These are phyloP conservation scores for Dorcoceras hygrometricum DNA, from an alignment of 257 asterid species.

Conservation along the genomic window DNA sequence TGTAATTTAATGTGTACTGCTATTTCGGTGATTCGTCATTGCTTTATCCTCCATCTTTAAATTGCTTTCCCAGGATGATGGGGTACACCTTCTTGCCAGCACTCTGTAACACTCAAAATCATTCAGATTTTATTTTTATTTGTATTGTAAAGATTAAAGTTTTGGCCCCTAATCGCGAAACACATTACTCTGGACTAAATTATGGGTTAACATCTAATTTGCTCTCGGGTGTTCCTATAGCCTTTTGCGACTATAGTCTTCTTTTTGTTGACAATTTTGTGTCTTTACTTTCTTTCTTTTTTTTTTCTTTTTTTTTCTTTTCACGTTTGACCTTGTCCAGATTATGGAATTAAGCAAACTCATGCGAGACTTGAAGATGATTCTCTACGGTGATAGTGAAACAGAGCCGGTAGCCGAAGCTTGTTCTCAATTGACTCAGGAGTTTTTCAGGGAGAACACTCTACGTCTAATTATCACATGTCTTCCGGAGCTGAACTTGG, in stretches of 20 bases:
- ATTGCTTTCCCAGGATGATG: background rate
- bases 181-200: background rate
- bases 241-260: background rate
- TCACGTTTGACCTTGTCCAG: constrained; percentile 29
- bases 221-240: background rate
- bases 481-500: constrained; percentile 74
- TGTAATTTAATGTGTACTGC: background rate
- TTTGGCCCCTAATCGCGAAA: background rate
- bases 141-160: background rate
- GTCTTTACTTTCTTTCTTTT: background rate
- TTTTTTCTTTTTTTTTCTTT: background rate
- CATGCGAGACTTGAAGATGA: constrained; percentile 62
- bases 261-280: background rate
- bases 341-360: constrained; percentile 72
- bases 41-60: background rate
- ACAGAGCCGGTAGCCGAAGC: constrained; percentile 87
- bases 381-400: constrained; percentile 86
- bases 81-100: background rate
- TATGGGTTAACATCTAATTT: background rate
- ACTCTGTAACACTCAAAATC: background rate
- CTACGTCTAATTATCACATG: constrained; percentile 63
- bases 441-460: constrained; percentile 80
- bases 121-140: too few species aligned
- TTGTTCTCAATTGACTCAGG: constrained; percentile 80
- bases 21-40: background rate